Percentiles rank a stretch among this genome's conserved stretches.
phyloP scores from a whole-genome alignment of 2,329 filamentous ascomycete species.

The Aspergillus luchuensis region DNA sequence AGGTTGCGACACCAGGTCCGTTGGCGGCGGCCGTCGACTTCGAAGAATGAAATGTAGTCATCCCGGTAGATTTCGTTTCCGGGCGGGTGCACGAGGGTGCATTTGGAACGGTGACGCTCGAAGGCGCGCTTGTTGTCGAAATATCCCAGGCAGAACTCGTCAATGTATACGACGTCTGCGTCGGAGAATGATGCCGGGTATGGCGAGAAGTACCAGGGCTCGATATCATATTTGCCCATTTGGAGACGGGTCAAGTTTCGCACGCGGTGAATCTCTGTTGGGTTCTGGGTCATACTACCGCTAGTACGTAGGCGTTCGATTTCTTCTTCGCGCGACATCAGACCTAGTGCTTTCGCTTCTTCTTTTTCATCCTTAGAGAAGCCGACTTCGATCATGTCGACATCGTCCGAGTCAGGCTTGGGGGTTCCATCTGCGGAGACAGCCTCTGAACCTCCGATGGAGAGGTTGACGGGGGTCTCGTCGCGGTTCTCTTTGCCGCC shows the following conservation, averaged over 20 bases:
- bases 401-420: constrained; percentile 42
- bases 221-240: constrained; percentile 88
- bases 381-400: constrained; percentile 47
- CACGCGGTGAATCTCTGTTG: constrained; percentile 92
- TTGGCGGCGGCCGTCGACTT: constrained; percentile 95
- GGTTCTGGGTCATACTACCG: constrained; percentile 98
- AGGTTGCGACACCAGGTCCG: constrained; percentile 99
- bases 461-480: constrained; percentile 37
- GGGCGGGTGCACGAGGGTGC: constrained; percentile 85
- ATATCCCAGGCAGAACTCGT: constrained; percentile 95
- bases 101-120: constrained; percentile 82
- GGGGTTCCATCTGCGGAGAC: constrained; percentile 44
- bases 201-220: constrained; percentile 98
- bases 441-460: constrained; percentile 37
- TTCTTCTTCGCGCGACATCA: constrained; percentile 74
- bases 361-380: constrained; percentile 38
- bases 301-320: constrained; percentile 94
- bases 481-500: constrained; percentile 63
- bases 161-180: constrained; percentile 89
- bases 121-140: constrained; percentile 83
- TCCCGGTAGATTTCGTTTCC: constrained; percentile 98
- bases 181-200: constrained; percentile 89
- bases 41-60: constrained; percentile 88
- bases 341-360: constrained; percentile 39
- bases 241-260: constrained; percentile 92